Evolutionary conservation across 306 rosid genomes (phyloP).

Genomic region (Canavalia ensiformis): DNA sequence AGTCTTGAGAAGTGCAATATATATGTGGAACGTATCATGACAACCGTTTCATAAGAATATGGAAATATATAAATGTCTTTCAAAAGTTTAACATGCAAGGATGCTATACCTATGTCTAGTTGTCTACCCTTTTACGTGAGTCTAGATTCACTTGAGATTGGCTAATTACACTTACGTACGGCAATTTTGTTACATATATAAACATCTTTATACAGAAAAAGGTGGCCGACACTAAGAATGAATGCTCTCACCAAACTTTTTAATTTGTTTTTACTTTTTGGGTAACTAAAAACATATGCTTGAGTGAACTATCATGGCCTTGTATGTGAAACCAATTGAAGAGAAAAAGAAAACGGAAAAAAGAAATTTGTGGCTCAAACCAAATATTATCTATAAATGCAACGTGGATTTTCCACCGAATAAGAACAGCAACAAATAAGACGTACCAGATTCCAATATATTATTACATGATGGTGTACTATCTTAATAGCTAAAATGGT

Average conservation of each 20-base stretch:
- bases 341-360: background rate
- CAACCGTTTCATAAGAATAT: too few species aligned
- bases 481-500: constrained; percentile 30
- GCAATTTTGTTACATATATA: background rate
- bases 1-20: too few species aligned
- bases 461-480: constrained; percentile 4
- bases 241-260: constrained; percentile 35
- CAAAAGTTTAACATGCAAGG: background rate
- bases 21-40: too few species aligned
- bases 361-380: constrained; percentile 35
- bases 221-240: constrained; percentile 65
- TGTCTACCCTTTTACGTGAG: constrained; percentile 3
- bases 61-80: background rate
- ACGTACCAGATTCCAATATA: constrained; percentile 26
- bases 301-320: constrained; percentile 27
- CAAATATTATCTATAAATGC: constrained; percentile 39
- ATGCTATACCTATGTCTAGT: background rate
- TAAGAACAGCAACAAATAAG: background rate
- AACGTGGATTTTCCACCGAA: constrained; percentile 48
- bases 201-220: background rate
- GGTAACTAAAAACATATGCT: constrained; percentile 38
- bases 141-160: background rate
- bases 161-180: constrained; percentile 8
- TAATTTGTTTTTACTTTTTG: background rate
- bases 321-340: background rate